Base-by-base conservation (phyloP, 345 rosid species). In the Pugionium dolabratum region DNA sequence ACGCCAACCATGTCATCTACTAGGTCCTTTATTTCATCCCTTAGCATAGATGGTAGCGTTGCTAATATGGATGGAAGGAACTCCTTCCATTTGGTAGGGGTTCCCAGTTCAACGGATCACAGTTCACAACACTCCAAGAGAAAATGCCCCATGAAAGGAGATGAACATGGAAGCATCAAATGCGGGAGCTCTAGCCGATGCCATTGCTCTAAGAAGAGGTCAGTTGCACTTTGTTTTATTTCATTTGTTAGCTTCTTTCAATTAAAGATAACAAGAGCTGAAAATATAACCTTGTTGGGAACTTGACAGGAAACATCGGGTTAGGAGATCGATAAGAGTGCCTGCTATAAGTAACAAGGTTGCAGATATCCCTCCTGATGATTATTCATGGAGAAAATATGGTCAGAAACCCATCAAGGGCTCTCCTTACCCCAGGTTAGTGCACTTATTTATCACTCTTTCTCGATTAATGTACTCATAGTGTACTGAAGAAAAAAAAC, bases 371-470 rank as follows among this genome's bases (percentile, higher is more conserved):
- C 95, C 95, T 68, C 83, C 89, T 54, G 95, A 88, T 79, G 95
- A 88, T 63, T 84, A 77, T 55, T 84, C 95, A 7, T 88, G 96
- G 96, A 75, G 92, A 67, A 88, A 88, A 66, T 88, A 88, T 67
- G 96, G 96, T 32, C 96, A 88, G 73, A 88, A 88, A 59, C 91
- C 91, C 2, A 88, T 88, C 54, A 88, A 88, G 62, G 91, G 91
- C 55, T 84, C 95, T 76, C 90, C 91, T 54, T 85, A 86, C 74
- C 96, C 96, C 9, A 86, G 96, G 96, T 84, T 18, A 18, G 78
- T 53, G 32, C 62, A 35, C 66, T 54, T 62, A 29, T 54, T 63
- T 11, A 33, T 54, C 51, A 33, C 31, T 36, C 40, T 25, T 6
- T 42, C 4, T 46, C 29, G 40, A 31, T 58, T 58, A 26, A 26